These are phyloP conservation scores for Irpex sp. DNA, from an alignment of 1,284 basidiomycete genomes.

Conservation along the genomic window DNA sequence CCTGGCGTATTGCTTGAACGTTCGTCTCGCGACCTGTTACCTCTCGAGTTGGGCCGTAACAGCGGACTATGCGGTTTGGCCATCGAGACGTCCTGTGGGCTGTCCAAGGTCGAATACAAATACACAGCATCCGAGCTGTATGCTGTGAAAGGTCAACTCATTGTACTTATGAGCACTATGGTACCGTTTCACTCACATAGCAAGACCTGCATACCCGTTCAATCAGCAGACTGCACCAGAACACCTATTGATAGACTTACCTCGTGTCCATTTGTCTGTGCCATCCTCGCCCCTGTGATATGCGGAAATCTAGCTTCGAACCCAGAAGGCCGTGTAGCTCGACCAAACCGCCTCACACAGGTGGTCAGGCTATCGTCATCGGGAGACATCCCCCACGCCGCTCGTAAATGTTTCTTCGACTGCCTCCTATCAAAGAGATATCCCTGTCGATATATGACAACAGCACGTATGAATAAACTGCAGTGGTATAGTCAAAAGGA, in stretches of 20 bases:
- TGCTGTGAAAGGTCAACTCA: conserved; percentile 37
- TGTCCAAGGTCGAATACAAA: conserved; percentile 77
- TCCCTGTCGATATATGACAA: conserved; percentile 43
- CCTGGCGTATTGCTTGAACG: background rate
- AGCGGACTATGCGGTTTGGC: background rate
- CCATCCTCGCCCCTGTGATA: conserved; percentile 80
- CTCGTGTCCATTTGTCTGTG: conserved; percentile 74
- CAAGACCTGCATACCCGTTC: conserved; percentile 36
- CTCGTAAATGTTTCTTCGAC: conserved; percentile 56
- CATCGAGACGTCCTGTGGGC: conserved; percentile 29
- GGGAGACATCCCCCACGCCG: conserved; percentile 71
- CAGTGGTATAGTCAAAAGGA: background rate
- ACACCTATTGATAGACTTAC: conserved; percentile 34
- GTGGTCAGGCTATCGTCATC: conserved; percentile 53
- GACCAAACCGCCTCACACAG: conserved; percentile 84
- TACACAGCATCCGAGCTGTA: conserved; percentile 80
- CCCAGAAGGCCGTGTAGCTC: conserved; percentile 35
- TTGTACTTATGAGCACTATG: background rate
- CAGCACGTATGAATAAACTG: background rate
- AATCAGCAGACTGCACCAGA: too few species aligned
- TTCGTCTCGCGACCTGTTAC: background rate
- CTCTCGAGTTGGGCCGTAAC: conserved; percentile 2
- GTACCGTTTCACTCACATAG: conserved; percentile 39
- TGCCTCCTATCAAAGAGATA: conserved; percentile 89
- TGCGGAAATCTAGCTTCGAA: conserved; percentile 48